Percentiles rank a stretch among this genome's conserved stretches.
Conservation (phyloP, 441 rosid genomes). For the Populus hybrid region DNA sequence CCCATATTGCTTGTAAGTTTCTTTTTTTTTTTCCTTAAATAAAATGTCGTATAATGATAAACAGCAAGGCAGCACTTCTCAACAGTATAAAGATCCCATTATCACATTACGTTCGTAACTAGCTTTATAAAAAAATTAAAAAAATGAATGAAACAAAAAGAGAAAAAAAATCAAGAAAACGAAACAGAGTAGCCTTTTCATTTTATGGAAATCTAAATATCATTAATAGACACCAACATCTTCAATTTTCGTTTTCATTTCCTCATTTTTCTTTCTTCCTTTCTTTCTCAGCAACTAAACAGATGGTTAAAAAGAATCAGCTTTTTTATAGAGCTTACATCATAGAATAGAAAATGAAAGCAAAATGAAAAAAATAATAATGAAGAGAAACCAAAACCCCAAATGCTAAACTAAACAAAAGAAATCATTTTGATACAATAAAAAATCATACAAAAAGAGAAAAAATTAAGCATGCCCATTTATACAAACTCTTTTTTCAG, state of each 20-base stretch:
- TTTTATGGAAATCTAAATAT: neutral
- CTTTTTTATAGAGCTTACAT: neutral
- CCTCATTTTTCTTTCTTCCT: neutral
- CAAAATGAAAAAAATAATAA: too few relatives aligned
- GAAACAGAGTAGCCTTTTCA: too few relatives aligned
- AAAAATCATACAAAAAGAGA: neutral
- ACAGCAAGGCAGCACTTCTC: neutral
- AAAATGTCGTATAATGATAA: neutral
- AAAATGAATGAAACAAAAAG: too few relatives aligned
- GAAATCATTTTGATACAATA: neutral
- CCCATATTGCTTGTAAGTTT: neutral
- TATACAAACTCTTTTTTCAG: neutral
- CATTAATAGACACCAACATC: neutral
- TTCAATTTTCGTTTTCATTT: neutral
- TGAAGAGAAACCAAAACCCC: slow-evolving; percentile 1
- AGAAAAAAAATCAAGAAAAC: too few relatives aligned
- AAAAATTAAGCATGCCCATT: neutral
- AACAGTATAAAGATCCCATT: neutral
- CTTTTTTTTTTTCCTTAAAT: neutral
- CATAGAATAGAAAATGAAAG: neutral
- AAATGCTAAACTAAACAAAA: neutral
- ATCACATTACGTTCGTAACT: neutral
- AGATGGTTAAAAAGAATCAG: neutral
- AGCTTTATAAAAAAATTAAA: neutral
- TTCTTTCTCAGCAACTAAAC: neutral